These are phyloP conservation scores for Dioszegia crocea DNA, from an alignment of 768 basidiomycete species.

Conservation along the genomic window DNA sequence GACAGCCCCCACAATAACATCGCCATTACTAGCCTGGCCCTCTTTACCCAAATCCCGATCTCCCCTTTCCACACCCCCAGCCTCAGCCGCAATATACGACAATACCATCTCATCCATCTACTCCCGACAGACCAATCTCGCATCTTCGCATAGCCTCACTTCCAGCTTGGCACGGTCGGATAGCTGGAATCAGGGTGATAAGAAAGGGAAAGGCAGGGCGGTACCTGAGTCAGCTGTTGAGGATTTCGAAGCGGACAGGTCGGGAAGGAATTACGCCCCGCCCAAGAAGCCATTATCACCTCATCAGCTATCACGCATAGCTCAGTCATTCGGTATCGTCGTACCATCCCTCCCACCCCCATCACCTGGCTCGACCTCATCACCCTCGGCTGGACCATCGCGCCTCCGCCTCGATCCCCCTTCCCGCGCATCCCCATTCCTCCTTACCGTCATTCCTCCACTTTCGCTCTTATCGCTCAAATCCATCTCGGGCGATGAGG, in stretches of 20 bases:
- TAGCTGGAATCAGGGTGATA: neutral
- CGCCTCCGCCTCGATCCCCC: constrained; percentile 7
- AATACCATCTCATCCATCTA: constrained; percentile 3
- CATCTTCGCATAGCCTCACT: neutral
- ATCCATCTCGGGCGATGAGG: constrained; percentile 6
- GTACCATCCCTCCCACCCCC: constrained; percentile 32
- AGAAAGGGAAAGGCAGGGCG: constrained; percentile 19
- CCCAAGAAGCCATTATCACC: constrained; percentile 35
- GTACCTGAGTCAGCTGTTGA: neutral
- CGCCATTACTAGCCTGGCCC: constrained; percentile 39
- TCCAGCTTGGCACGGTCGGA: constrained; percentile 1
- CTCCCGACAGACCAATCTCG: neutral
- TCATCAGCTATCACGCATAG: constrained; percentile 38
- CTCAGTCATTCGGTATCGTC: constrained; percentile 44
- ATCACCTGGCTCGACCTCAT: neutral
- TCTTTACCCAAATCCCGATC: constrained; percentile 19
- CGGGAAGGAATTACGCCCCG: constrained; percentile 28
- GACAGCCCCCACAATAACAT: constrained; percentile 36
- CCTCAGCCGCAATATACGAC: neutral
- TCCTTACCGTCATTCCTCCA: constrained; percentile 43
- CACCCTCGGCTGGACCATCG: constrained; percentile 6
- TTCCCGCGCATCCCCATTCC: constrained; percentile 13
- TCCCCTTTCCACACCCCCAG: constrained; percentile 22
- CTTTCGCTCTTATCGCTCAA: constrained; percentile 17
- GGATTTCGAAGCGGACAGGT: neutral